Base-by-base conservation (phyloP, 495 filamentous ascomycete genomes). In the Neurospora terricola region DNA sequence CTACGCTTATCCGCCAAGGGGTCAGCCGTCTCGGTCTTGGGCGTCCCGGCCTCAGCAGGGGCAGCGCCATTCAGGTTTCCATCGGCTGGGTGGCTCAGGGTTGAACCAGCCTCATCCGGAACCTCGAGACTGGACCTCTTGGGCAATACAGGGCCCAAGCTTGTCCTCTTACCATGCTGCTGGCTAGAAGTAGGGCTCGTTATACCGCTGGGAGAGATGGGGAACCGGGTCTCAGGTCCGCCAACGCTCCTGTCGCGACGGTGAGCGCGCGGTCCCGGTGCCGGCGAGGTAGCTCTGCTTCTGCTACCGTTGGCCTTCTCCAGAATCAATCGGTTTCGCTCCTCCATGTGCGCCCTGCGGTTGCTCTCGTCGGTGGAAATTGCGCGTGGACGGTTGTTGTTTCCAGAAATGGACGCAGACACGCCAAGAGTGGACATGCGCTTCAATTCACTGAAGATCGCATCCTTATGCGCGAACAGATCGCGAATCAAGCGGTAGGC, bases 341-440 rank as follows among this genome's bases (percentile, higher is more conserved):
- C 95, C 79, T 98, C 95, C 89, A 96, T 94, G 77, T 95, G 90
- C 14, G 92, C 94, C 71, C 94, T 93, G 42, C 96, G 92, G 81
- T 96, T 96, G 83, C 92, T 95, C 85, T 98, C 96, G 78, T 99
- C 96, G 0, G 94, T 97, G 81, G 93, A 96, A 78, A 98, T 92
- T 34, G 94, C 94, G 43, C 96, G 90, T 9, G 93, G 90, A 45
- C 94, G 91, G 71, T 88, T 88, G 40, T 83, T 85, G 62, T 78
- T 81, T 36, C 77, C 80, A 37, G 73, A 75, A 54, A 84, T 74
- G 8, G 85, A 81, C n/a, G 81, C 83, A 12, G 86, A 84, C 69
- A 89, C 87, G n/a, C 83, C 83, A 12, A 89, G 85, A 71, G 90
- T 92, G 3, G 90, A 92, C 75, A 95, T 91, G 71, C 96, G 94